These are phyloP conservation scores for Polytrichum commune DNA, from an alignment of 225 moss, liverwort and hornwort genomes.

Conservation along the genomic window DNA sequence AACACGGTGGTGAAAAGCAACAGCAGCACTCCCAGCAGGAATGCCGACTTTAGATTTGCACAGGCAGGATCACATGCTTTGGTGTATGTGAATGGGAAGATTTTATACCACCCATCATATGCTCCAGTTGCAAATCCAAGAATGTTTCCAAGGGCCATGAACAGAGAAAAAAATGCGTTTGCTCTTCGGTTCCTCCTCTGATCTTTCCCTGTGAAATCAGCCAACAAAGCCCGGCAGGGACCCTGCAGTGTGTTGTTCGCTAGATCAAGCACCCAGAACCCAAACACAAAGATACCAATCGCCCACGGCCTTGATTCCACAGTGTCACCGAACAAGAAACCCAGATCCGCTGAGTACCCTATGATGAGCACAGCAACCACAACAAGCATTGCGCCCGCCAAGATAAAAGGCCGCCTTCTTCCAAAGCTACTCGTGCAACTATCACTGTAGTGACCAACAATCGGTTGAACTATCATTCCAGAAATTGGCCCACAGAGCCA, in stretches of 20 bases:
- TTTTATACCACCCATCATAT: constrained; percentile 61
- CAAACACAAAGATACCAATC: constrained; percentile 60
- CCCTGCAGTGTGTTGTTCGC: constrained; percentile 92
- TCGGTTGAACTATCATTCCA: constrained; percentile 91
- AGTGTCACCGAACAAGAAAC: constrained; percentile 58
- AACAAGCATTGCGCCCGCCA: constrained; percentile 63
- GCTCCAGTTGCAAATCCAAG: constrained; percentile 89
- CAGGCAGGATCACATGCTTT: constrained; percentile 63
- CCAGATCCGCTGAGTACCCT: constrained; percentile 72
- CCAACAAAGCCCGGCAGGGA: constrained; percentile 82
- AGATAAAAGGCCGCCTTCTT: constrained; percentile 71
- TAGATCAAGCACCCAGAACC: constrained; percentile 86
- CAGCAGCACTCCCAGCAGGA: constrained; percentile 63
- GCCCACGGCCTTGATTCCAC: constrained; percentile 38
- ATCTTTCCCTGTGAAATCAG: constrained; percentile 87
- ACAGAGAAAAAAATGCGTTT: constrained; percentile 81
- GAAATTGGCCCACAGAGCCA: constrained; percentile 94
- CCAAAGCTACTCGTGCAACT: constrained; percentile 64
- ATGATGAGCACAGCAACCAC: constrained; percentile 58
- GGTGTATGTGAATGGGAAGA: constrained; percentile 51
- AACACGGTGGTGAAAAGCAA: constrained; percentile 56
- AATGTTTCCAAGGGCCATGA: constrained; percentile 89
- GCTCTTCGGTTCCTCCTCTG: constrained; percentile 64
- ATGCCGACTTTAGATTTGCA: constrained; percentile 87
- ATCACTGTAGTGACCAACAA: constrained; percentile 83